Evolutionary conservation across 2,329 filamentous ascomycete species (phyloP).

Genomic region (Aspergillus caelatus): DNA sequence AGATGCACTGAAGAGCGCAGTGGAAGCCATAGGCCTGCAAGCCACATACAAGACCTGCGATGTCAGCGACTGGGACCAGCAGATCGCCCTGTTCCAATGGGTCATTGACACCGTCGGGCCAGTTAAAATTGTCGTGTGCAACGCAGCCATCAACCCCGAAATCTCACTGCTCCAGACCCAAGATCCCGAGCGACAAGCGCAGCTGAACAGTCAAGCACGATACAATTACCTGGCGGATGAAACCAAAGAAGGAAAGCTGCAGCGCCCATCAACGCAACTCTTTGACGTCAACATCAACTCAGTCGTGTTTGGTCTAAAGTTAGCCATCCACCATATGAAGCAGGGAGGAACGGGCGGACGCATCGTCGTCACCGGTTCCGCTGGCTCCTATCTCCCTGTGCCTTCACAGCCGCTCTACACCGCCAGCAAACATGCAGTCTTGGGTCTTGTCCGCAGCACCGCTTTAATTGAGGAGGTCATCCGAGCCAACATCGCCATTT

Average conservation of each 20-base stretch:
- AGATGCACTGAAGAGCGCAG: constrained; percentile 16
- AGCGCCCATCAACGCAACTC: constrained; percentile 12
- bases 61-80: constrained; percentile 24
- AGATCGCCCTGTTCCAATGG: constrained; percentile 18
- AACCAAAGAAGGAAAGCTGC: background rate
- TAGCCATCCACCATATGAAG: constrained; percentile 23
- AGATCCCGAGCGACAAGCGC: constrained; percentile 6
- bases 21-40: constrained; percentile 11
- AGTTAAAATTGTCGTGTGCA: constrained; percentile 20
- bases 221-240: constrained; percentile 22
- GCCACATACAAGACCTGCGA: constrained; percentile 21
- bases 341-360: constrained; percentile 13
- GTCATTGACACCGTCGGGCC: constrained; percentile 14
- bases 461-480: constrained; percentile 17
- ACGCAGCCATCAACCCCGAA: constrained; percentile 24
- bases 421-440: constrained; percentile 22
- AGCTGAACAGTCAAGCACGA: constrained; percentile 17
- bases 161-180: constrained; percentile 15
- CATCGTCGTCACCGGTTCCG: constrained; percentile 21
- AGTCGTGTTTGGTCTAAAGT: constrained; percentile 20
- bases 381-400: constrained; percentile 23
- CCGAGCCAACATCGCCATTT: constrained; percentile 16
- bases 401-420: constrained; percentile 24
- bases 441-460: constrained; percentile 22
- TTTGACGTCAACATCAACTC: constrained; percentile 21